Evolutionary conservation across 2,329 filamentous ascomycete genomes (phyloP).

Genomic region (Aspergillus clavatus): DNA sequence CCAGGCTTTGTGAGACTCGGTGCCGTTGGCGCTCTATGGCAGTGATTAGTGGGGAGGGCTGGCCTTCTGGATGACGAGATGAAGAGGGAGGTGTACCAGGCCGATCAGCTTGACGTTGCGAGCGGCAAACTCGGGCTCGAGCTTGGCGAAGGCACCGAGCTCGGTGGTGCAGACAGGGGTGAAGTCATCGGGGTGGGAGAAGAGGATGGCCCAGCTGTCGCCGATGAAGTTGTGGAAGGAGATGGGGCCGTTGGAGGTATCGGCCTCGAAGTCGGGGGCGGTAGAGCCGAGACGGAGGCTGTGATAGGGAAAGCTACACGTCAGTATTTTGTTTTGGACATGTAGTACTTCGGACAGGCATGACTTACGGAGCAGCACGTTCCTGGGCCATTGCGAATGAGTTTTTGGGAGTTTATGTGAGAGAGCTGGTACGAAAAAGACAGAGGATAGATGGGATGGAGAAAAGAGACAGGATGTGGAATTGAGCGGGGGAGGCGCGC

Average conservation of each 20-base stretch:
- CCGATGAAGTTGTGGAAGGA: constrained; percentile 70
- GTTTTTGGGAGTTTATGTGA: neutral
- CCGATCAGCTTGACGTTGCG: constrained; percentile 88
- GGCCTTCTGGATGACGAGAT: neutral
- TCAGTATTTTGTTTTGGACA: constrained; percentile 7
- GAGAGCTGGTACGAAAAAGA: constrained; percentile 6
- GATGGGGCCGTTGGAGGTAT: constrained; percentile 62
- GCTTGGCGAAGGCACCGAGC: constrained; percentile 88
- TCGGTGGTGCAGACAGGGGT: constrained; percentile 96
- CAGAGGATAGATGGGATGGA: neutral
- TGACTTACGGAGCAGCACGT: constrained; percentile 41
- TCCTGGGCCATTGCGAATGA: constrained; percentile 39
- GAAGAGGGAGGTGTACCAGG: constrained; percentile 44
- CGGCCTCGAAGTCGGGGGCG: constrained; percentile 65
- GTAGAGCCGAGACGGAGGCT: constrained; percentile 61
- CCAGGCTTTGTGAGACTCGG: constrained; percentile 80
- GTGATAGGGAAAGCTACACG: constrained; percentile 4
- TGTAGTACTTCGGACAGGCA: neutral
- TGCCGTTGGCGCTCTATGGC: constrained; percentile 66
- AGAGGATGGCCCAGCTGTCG: constrained; percentile 65
- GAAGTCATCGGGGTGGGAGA: constrained; percentile 73
- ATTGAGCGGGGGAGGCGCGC: neutral
- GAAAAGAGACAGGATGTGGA: neutral
- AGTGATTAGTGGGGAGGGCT: constrained; percentile 1
- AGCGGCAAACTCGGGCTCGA: constrained; percentile 83